These are phyloP conservation scores for Haplosporangium sp. DNA, from an alignment of 371 early-diverging fungal genomes.

Conservation along the genomic window DNA sequence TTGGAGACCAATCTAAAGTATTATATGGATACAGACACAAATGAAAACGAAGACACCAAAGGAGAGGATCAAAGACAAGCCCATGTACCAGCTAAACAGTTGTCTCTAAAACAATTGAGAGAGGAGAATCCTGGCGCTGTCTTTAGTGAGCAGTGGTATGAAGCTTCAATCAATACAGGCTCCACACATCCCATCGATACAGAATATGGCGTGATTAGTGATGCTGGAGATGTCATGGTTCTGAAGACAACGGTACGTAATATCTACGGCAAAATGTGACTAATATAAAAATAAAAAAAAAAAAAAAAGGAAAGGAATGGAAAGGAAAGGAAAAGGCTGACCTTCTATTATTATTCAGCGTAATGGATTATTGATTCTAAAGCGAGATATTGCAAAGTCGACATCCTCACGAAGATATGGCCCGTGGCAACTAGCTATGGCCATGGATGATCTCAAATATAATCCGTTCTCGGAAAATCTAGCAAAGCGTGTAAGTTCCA, in stretches of 20 bases:
- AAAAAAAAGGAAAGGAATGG: too few species aligned
- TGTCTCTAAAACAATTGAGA: background rate
- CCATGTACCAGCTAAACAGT: background rate
- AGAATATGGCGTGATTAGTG: constrained; percentile 28
- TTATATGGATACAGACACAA: background rate
- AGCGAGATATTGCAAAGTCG: background rate
- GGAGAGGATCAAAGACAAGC: background rate
- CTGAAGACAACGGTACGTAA: constrained; percentile 36
- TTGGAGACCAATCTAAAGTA: constrained; percentile 8
- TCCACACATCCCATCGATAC: constrained; percentile 24
- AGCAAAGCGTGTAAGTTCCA: constrained; percentile 1
- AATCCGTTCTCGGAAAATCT: background rate
- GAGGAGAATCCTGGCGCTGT: background rate
- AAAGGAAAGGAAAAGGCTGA: too few species aligned
- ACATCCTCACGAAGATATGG: background rate
- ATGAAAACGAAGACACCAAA: background rate
- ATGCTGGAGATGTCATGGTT: constrained; percentile 26
- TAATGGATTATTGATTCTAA: constrained; percentile 35
- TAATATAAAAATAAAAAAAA: too few species aligned
- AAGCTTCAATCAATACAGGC: constrained; percentile 14
- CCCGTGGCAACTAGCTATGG: constrained; percentile 37
- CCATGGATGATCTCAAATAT: constrained; percentile 26
- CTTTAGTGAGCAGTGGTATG: constrained; percentile 12
- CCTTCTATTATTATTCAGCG: constrained; percentile 7
- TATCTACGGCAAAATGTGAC: background rate